A percentile compares a stretch with the other conserved stretches of the same genome.
These are phyloP conservation scores for Aspergillus aculeatus DNA, from an alignment of 2,329 filamentous ascomycete genomes.

Conservation along the genomic window DNA sequence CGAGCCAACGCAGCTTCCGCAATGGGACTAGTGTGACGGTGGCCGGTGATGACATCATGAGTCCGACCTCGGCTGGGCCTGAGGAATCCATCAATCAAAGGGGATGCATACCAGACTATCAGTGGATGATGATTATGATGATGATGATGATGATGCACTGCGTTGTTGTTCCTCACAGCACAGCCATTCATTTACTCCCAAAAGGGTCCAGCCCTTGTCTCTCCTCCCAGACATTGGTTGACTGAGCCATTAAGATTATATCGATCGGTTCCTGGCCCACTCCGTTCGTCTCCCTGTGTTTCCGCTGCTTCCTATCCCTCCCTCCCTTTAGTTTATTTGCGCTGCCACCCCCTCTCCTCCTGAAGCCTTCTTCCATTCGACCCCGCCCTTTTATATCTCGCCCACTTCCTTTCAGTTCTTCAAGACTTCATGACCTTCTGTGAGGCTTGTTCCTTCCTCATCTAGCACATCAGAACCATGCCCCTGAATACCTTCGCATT, in stretches of 20 bases:
- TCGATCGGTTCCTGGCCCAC: neutral
- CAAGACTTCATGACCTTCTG: neutral
- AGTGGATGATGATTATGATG: neutral
- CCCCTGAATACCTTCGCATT: slow-evolving; percentile 78
- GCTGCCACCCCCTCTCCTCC: neutral
- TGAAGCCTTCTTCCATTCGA: neutral
- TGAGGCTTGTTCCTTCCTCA: neutral
- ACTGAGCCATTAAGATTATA: neutral
- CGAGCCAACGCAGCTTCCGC: neutral
- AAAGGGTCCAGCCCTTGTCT: neutral
- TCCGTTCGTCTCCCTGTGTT: neutral
- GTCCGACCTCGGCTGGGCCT: neutral
- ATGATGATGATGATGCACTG: neutral
- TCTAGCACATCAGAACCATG: slow-evolving; percentile 40
- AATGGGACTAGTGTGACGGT: neutral
- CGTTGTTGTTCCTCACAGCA: neutral
- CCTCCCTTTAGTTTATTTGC: neutral
- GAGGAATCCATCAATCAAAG: neutral
- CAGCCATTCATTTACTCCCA: neutral
- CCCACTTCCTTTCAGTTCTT: neutral
- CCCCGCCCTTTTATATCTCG: no score
- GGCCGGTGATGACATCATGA: neutral
- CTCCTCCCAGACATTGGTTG: neutral
- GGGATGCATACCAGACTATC: no score
- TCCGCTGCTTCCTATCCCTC: neutral